A percentile compares a stretch with the other conserved stretches of the same genome.
These are phyloP conservation scores for Trichoderma koningiopsis DNA, from an alignment of 2,329 filamentous ascomycete genomes.

Conservation along the genomic window DNA sequence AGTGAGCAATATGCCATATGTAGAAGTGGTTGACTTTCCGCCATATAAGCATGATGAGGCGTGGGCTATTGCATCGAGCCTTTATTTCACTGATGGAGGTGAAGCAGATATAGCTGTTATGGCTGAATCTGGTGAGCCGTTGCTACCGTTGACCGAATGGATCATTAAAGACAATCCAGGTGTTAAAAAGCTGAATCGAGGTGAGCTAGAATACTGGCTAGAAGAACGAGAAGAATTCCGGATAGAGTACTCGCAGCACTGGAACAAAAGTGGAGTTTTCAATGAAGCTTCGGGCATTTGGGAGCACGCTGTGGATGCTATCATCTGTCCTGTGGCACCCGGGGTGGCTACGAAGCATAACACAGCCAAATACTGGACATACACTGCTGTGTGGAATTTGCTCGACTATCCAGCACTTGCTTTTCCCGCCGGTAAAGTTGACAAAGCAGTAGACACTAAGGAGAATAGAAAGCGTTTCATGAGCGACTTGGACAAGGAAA, in stretches of 20 bases:
- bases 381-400: not conserved
- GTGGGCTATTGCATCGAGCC: not conserved
- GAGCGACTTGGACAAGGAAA: not conserved
- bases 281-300: not conserved
- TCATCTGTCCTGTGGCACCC: slow-evolving; percentile 3
- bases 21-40: not conserved
- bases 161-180: not conserved
- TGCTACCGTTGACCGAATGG: not conserved
- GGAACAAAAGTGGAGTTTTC: not conserved
- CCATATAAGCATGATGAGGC: slow-evolving; percentile 1
- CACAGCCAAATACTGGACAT: slow-evolving; percentile 9
- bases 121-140: not conserved
- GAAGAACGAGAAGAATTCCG: slow-evolving; percentile 1
- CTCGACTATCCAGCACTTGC: not conserved
- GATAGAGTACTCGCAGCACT: not conserved
- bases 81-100: slow-evolving; percentile 3
- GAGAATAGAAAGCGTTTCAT: not conserved
- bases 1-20: not conserved
- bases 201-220: not conserved
- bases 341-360: not conserved
- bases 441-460: not conserved
- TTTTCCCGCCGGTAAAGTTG: not conserved
- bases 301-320: not conserved
- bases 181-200: not conserved
- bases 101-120: not conserved